These are phyloP conservation scores for Carex littledalei DNA, from an alignment of 176 grass and related monocot species.

Conservation along the genomic window DNA sequence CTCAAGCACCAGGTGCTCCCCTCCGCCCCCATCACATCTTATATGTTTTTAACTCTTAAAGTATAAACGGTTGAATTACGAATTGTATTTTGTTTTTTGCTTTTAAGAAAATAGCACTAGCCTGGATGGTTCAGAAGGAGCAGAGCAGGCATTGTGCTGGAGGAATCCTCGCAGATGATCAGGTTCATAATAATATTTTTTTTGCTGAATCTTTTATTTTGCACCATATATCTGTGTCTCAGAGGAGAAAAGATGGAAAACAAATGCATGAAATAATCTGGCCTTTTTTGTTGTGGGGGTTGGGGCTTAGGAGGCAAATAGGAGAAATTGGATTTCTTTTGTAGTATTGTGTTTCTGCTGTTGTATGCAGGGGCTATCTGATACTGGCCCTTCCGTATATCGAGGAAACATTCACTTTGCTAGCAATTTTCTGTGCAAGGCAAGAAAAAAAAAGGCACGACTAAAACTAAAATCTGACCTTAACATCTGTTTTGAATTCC, in stretches of 20 bases:
- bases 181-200: constrained; percentile 42
- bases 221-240: not conserved
- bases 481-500: constrained; percentile 11
- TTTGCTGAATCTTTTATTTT: not conserved
- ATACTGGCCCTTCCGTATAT: not conserved
- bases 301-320: not conserved
- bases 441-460: not conserved
- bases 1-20: constrained; percentile 84
- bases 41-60: constrained; percentile 20
- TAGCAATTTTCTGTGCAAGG: not conserved
- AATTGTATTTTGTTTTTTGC: constrained; percentile 15
- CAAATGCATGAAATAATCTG: not conserved
- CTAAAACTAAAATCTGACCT: not conserved
- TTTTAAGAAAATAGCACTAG: constrained; percentile 93
- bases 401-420: not conserved
- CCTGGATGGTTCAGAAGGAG: constrained; percentile 98
- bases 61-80: constrained; percentile 8
- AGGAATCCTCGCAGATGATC: constrained; percentile 99
- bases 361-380: not conserved
- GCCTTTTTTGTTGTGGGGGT: not conserved
- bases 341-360: not conserved
- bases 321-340: not conserved
- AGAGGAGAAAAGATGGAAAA: not conserved
- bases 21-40: not conserved
- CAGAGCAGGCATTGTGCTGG: constrained; percentile 87